Percentiles rank a stretch among this genome's conserved stretches.
These are phyloP conservation scores for Truncatella angustata DNA, from an alignment of 2,329 filamentous ascomycete genomes.

Conservation along the genomic window DNA sequence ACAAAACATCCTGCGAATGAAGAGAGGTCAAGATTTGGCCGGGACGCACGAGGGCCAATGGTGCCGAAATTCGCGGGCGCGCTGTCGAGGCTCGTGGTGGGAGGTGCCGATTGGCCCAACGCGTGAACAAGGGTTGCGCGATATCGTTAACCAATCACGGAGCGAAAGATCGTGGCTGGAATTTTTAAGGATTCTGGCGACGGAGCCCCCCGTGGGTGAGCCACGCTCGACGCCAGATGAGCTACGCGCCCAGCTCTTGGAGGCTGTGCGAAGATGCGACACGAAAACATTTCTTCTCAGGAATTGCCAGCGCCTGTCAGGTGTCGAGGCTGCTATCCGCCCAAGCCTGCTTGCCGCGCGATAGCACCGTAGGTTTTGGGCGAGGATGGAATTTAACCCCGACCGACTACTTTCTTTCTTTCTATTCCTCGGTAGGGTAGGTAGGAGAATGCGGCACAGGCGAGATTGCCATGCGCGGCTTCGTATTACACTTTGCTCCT, in stretches of 20 bases:
- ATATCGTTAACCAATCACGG: conserved; percentile 9
- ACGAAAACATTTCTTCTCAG: neutral
- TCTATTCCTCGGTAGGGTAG: too few relatives aligned
- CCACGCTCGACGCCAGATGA: neutral
- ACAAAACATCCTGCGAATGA: neutral
- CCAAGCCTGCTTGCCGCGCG: conserved; percentile 1
- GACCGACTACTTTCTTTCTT: too few relatives aligned
- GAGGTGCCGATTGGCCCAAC: conserved; percentile 13
- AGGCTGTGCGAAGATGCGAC: neutral
- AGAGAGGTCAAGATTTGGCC: neutral
- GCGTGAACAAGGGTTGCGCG: conserved; percentile 11
- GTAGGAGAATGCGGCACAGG: too few relatives aligned
- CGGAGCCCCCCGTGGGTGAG: neutral
- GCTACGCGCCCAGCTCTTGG: neutral
- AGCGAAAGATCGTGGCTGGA: neutral
- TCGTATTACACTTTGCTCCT: too few relatives aligned
- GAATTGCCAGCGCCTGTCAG: neutral
- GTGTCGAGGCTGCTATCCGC: conserved; percentile 7
- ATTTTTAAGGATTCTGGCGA: neutral
- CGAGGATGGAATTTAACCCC: too few relatives aligned
- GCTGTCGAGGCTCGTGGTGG: conserved; percentile 2
- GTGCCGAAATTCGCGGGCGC: conserved; percentile 14
- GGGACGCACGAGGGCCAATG: conserved; percentile 12
- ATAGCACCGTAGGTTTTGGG: too few relatives aligned
- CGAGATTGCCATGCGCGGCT: too few relatives aligned